A percentile compares a stretch with the other conserved stretches of the same genome.
Evolutionary conservation across 2,329 filamentous ascomycete species (phyloP).

Genomic region (Ophiostoma piceae): DNA sequence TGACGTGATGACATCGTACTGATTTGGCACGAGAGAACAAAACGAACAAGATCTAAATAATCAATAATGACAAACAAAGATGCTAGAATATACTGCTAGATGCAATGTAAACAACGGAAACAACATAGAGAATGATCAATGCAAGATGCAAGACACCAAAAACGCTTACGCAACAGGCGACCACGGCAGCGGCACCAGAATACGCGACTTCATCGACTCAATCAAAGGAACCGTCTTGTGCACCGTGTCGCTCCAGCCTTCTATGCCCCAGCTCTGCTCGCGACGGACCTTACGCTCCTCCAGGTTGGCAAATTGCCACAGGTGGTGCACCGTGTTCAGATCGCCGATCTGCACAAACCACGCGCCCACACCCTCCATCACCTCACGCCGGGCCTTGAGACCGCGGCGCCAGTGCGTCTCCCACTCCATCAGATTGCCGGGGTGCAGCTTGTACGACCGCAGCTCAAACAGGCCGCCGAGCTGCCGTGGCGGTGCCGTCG

Average conservation of each 20-base stretch:
- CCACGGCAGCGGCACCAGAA: constrained; percentile 94
- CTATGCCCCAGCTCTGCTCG: constrained; percentile 91
- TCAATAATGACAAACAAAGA: background rate
- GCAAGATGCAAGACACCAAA: background rate
- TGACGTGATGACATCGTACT: background rate
- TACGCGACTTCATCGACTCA: constrained; percentile 90
- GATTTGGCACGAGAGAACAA: background rate
- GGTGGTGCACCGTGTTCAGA: constrained; percentile 92
- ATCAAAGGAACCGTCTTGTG: constrained; percentile 98
- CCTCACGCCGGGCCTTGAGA: constrained; percentile 81
- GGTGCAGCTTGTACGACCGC: constrained; percentile 91
- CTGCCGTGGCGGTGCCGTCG: constrained; percentile 81
- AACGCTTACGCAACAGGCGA: constrained; percentile 71
- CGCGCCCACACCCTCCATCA: constrained; percentile 96
- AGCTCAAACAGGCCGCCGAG: constrained; percentile 93
- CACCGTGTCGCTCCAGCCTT: constrained; percentile 95
- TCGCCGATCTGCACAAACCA: constrained; percentile 99
- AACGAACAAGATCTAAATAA: background rate
- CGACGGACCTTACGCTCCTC: constrained; percentile 86
- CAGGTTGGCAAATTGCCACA: constrained; percentile 97
- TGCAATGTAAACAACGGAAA: background rate
- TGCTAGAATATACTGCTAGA: background rate
- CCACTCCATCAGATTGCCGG: constrained; percentile 95
- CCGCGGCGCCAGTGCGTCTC: constrained; percentile 96
- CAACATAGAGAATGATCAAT: background rate